Evolutionary conservation across 2,329 filamentous ascomycete species (phyloP).

Genomic region (Orbilia oligospora): DNA sequence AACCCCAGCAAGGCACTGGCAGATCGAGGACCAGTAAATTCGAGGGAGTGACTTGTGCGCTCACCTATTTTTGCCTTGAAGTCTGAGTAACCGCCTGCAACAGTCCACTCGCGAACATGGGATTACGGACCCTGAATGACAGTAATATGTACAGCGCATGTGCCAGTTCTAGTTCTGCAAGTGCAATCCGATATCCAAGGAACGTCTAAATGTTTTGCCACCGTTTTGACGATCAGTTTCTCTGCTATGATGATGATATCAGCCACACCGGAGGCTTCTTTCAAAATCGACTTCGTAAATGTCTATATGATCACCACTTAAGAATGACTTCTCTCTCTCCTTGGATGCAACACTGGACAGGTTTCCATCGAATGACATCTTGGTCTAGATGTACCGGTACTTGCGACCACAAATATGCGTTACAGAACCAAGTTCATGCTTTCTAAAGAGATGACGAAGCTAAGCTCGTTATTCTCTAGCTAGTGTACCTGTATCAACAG

Average conservation of each 20-base stretch:
- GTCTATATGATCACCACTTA: constrained; percentile 44
- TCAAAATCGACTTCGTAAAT: constrained; percentile 18
- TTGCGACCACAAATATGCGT: not conserved
- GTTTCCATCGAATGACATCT: constrained; percentile 12
- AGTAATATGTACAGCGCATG: not conserved
- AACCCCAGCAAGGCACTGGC: constrained; percentile 8
- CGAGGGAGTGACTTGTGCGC: constrained; percentile 47
- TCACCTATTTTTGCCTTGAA: constrained; percentile 58
- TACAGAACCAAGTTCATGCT: not conserved
- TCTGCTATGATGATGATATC: constrained; percentile 12
- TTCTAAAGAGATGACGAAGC: constrained; percentile 19
- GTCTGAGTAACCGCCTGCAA: constrained; percentile 58
- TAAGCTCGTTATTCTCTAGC: not conserved
- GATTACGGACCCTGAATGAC: constrained; percentile 25
- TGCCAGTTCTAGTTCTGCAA: not conserved
- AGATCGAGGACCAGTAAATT: constrained; percentile 51
- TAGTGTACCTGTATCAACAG: constrained; percentile 5
- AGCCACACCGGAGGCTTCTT: constrained; percentile 50
- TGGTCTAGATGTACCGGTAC: constrained; percentile 1
- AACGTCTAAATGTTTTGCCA: constrained; percentile 48
- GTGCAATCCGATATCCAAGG: constrained; percentile 1
- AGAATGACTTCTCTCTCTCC: constrained; percentile 12
- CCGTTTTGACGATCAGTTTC: constrained; percentile 32
- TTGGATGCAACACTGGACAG: not conserved
- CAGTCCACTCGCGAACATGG: constrained; percentile 32